These are phyloP conservation scores for Baeospora myosura DNA, from an alignment of 1,284 basidiomycete genomes.

Conservation along the genomic window DNA sequence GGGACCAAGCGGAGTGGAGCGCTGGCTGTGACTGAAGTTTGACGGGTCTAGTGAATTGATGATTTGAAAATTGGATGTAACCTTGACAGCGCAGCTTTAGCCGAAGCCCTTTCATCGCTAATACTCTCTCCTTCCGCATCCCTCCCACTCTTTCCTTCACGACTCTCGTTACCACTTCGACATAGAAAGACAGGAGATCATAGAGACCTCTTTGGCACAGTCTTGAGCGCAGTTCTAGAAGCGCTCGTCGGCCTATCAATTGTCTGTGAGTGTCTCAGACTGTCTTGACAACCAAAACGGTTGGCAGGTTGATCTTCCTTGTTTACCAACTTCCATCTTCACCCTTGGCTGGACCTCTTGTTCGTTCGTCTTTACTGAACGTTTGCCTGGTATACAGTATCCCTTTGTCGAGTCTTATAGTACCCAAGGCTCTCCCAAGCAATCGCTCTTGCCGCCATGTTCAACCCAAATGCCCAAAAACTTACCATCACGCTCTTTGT, in stretches of 20 bases:
- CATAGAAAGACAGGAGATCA: background rate
- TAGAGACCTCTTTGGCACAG: no score
- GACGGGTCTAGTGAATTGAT: no score
- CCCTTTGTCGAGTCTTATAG: slow-evolving; percentile 3
- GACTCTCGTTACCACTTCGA: background rate
- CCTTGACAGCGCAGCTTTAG: no score
- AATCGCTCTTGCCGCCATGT: slow-evolving; percentile 39
- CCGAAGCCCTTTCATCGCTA: no score
- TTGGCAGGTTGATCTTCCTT: no score
- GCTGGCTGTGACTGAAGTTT: no score
- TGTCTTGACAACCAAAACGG: no score
- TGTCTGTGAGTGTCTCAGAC: slow-evolving; percentile 12
- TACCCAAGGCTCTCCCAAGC: slow-evolving; percentile 6
- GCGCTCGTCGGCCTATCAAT: background rate
- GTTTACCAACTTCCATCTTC: slow-evolving; percentile 9
- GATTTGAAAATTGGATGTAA: no score
- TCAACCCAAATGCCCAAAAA: slow-evolving; percentile 33
- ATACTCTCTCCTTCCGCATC: no score
- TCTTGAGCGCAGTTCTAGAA: background rate
- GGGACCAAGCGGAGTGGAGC: no score
- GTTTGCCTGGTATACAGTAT: slow-evolving; percentile 4
- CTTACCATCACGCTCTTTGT: slow-evolving; percentile 57
- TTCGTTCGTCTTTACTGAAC: slow-evolving; percentile 1
- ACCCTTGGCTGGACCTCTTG: slow-evolving; percentile 13
- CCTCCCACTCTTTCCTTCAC: background rate